Base-by-base conservation (phyloP, 192 early-diverging fungal species). In the Podila horticola region DNA sequence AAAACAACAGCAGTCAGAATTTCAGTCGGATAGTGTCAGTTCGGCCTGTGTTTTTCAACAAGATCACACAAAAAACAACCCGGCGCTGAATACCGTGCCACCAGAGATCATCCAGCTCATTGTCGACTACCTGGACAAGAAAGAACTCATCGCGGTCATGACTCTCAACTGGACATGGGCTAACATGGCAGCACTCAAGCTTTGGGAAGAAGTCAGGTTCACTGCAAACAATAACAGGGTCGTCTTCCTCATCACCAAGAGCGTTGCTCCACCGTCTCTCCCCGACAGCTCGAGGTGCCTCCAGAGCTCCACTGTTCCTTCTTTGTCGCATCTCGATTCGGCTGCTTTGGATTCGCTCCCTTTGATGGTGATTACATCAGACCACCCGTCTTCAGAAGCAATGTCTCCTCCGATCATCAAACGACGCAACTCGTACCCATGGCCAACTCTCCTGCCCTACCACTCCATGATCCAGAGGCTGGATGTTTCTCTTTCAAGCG, bases 101-200 rank as follows among this genome's bases (percentile, higher is more conserved):
- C 77, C 77, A 49, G 77, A 81, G 22, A 81, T 81, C 36, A 81
- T 81, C 24, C 77, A 73, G 17, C 36, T 81, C 20, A 81, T 81
- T 33, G 58, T 81, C 62, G 62, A 81, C 67, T 81, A 73, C 20
- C 71, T 81, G 34, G 77, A 73, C 48, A 69, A 66, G 30, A 29
- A 57, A 0, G 77, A 81, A n/a, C 67, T 81, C 22, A 34, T 69
- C 31, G 69, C 72, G 20, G 77, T 73, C 5, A 20, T 81, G 22
- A 69, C 66, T 1, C 70, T 81, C 67, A 73, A 73, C 28, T 81
- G 77, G 77, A 81, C 77, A 0, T 81, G 77, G 77, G 77, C 77
- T 8, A 52, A 81, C 1, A 28, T 68, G 19, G 64, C 24, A 6
- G 77, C 77, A 2, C 52, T 71, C 7, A 72, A 65, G 26, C 71